A percentile compares a stretch with the other conserved stretches of the same genome.
Conservation (phyloP, 23 red algal genomes). For the Rhodosorus marinus region DNA sequence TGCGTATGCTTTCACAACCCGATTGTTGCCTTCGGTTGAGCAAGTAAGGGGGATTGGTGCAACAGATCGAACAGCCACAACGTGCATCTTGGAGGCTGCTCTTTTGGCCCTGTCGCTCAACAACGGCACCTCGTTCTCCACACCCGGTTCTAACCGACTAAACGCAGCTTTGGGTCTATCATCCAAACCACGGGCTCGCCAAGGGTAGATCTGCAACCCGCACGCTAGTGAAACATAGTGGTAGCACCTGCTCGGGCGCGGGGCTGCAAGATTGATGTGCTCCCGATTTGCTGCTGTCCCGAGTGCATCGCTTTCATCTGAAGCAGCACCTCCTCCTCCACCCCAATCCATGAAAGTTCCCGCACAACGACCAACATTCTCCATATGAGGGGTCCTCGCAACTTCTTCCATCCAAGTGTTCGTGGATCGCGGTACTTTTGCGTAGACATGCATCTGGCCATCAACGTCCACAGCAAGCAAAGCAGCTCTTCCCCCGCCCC, state of each 20-base stretch:
- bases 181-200: constrained; percentile 50
- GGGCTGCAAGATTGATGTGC: constrained; percentile 9
- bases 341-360: constrained; percentile 48
- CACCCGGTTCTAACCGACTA: constrained; percentile 39
- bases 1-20: constrained; percentile 46
- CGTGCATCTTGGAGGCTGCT: no score
- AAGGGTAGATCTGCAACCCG: constrained; percentile 14
- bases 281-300: constrained; percentile 6
- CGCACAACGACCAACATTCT: constrained; percentile 17
- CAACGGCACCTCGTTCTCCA: no score
- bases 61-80: no score
- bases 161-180: constrained; percentile 49
- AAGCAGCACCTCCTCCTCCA: constrained; percentile 52
- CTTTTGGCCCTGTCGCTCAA: no score
- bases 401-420: constrained; percentile 37
- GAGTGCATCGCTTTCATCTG: constrained; percentile 54
- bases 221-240: constrained; percentile 41
- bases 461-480: constrained; percentile 65
- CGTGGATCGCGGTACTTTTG: constrained; percentile 6
- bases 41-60: constrained; percentile 44
- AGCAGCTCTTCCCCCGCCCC: constrained; percentile 51
- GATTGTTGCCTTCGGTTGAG: constrained; percentile 12
- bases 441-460: constrained; percentile 53
- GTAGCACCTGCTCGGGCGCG: constrained; percentile 15
- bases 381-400: constrained; percentile 47